phyloP scores from a whole-genome alignment of 148 eudicot genomes.

The Rhododendron henanense region DNA sequence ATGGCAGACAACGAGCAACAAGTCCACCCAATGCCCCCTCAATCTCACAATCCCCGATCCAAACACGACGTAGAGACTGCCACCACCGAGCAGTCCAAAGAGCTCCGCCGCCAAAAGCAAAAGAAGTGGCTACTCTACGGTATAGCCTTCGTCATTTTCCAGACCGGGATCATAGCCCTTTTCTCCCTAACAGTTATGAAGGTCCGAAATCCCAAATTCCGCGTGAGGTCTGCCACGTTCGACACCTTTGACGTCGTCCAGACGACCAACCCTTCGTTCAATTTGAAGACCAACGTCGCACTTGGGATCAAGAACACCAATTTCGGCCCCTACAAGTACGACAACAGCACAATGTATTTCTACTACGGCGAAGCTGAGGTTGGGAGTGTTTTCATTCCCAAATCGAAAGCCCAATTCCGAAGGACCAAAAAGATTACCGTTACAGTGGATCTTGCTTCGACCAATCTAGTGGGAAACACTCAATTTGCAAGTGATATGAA shows the following conservation, averaged over 20 bases:
- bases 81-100: not conserved
- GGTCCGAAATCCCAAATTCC: slow-evolving; percentile 18
- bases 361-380: not conserved
- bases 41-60: not conserved
- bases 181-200: slow-evolving; percentile 16
- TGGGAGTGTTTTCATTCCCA: slow-evolving; percentile 4
- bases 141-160: not conserved
- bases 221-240: slow-evolving; percentile 5
- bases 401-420: not conserved
- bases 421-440: slow-evolving; percentile 15
- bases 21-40: not conserved
- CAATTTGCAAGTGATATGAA: not conserved
- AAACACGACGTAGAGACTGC: not conserved
- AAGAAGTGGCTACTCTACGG: not conserved
- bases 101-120: slow-evolving; percentile 19
- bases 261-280: not conserved
- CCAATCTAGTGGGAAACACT: not conserved
- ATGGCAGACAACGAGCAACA: not conserved
- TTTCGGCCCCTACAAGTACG: slow-evolving; percentile 8
- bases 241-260: not conserved
- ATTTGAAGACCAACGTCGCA: not conserved
- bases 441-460: not conserved
- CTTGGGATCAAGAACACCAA: slow-evolving; percentile 19
- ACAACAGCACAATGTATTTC: not conserved
- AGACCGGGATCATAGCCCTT: not conserved